Percentiles rank a stretch among this genome's conserved stretches.
Evolutionary conservation across 768 basidiomycete genomes (phyloP).

Genomic region (Suillus hirtellus): DNA sequence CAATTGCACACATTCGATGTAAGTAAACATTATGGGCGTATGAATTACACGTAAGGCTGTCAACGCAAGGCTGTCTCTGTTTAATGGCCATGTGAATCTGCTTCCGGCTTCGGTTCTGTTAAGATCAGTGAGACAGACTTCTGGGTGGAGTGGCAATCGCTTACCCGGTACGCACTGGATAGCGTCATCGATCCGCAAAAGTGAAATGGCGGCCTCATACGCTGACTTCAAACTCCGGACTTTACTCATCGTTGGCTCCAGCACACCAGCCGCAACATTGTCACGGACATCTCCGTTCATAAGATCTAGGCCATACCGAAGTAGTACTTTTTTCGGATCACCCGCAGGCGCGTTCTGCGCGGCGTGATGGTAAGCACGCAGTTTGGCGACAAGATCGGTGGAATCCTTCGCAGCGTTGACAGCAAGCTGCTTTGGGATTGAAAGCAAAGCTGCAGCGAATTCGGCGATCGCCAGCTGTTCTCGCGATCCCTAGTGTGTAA

Average conservation of each 20-base stretch:
- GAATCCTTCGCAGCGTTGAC: conserved; percentile 99
- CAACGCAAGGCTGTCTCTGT: conserved; percentile 10
- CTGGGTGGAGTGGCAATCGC: conserved; percentile 26
- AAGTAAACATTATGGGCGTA: conserved; percentile 13
- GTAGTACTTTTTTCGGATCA: conserved; percentile 86
- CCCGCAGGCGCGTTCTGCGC: conserved; percentile 90
- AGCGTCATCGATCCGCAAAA: conserved; percentile 95
- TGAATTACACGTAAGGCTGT: conserved; percentile 17
- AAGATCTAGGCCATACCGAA: conserved; percentile 94
- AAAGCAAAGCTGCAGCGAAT: conserved; percentile 87
- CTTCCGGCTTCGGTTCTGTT: conserved; percentile 70
- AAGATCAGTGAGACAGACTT: conserved; percentile 20
- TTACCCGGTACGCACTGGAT: conserved; percentile 86
- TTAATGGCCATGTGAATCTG: conserved; percentile 77
- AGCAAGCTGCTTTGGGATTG: conserved; percentile 95
- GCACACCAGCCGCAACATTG: conserved; percentile 88
- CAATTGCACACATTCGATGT: conserved; percentile 8
- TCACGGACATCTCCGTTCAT: conserved; percentile 94
- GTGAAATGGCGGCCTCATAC: conserved; percentile 92
- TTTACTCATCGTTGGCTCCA: conserved; percentile 97
- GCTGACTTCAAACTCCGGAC: conserved; percentile 97
- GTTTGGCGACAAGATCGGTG: conserved; percentile 94
- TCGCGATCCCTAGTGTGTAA: conserved; percentile 75
- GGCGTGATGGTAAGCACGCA: conserved; percentile 95
- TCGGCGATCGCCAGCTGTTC: conserved; percentile 99